phyloP scores from a whole-genome alignment of 768 basidiomycete species.

The Kwoniella shandongensis region DNA sequence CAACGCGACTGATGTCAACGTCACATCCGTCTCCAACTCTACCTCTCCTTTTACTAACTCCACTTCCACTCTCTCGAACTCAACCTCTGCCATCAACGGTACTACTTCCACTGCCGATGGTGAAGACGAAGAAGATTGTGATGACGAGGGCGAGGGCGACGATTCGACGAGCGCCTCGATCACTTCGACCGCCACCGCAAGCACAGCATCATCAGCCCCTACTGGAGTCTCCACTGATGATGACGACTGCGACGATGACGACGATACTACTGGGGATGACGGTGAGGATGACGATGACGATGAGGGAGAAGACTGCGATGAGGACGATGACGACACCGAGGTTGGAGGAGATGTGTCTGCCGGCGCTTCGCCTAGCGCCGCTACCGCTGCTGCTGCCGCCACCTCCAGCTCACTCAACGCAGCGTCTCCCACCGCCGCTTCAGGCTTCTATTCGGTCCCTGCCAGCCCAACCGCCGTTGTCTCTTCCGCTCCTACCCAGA shows the following conservation, averaged over 20 bases:
- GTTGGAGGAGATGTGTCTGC: background rate
- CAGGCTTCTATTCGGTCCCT: background rate
- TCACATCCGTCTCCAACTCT: background rate
- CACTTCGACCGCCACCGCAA: slow-evolving; percentile 55
- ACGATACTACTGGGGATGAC: slow-evolving; percentile 13
- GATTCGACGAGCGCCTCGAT: slow-evolving; percentile 27
- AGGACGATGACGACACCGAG: slow-evolving; percentile 1
- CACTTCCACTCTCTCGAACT: background rate
- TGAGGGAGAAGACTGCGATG: slow-evolving; percentile 26
- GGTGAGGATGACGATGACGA: slow-evolving; percentile 22
- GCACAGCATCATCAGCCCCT: background rate
- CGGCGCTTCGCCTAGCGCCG: background rate
- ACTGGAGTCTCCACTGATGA: slow-evolving; percentile 1
- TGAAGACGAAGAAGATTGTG: slow-evolving; percentile 5
- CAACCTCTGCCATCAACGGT: too few relatives aligned
- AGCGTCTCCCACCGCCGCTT: too few relatives aligned
- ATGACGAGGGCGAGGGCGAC: slow-evolving; percentile 1
- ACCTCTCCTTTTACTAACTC: background rate
- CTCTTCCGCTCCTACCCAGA: slow-evolving; percentile 3
- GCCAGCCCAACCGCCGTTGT: background rate
- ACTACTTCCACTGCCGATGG: background rate
- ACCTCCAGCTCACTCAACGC: too few relatives aligned
- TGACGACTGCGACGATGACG: slow-evolving; percentile 14
- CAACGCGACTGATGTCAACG: background rate
- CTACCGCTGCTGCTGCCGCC: background rate